phyloP scores from a whole-genome alignment of 768 basidiomycete genomes.

The Trametes sanguinea region DNA sequence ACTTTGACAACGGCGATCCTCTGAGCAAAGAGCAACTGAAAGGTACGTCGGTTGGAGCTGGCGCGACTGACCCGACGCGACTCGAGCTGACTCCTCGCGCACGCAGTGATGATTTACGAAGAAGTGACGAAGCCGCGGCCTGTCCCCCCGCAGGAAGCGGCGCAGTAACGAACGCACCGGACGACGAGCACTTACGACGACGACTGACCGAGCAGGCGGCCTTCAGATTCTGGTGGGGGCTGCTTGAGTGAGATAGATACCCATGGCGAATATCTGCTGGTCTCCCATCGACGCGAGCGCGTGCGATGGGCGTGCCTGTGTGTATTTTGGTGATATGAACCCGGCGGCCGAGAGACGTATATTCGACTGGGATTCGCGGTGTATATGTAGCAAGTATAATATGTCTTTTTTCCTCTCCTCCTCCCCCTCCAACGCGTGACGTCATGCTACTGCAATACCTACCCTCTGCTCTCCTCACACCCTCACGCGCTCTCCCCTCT shows the following conservation, averaged over 20 bases:
- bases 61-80: background rate
- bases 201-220: background rate
- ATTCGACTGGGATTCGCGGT: background rate
- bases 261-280: slow-evolving; percentile 1
- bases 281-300: no score
- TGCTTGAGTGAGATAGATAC: background rate
- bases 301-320: background rate
- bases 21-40: slow-evolving; percentile 70
- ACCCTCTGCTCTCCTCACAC: no score
- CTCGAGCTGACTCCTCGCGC: background rate
- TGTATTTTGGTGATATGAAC: slow-evolving; percentile 11
- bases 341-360: no score
- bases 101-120: slow-evolving; percentile 36
- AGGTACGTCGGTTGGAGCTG: slow-evolving; percentile 40
- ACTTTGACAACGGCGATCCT: slow-evolving; percentile 74
- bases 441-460: slow-evolving; percentile 5
- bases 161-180: slow-evolving; percentile 5
- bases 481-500: no score
- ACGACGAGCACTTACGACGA: background rate
- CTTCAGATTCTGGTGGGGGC: background rate
- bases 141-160: background rate
- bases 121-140: slow-evolving; percentile 34
- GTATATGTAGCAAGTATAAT: slow-evolving; percentile 24
- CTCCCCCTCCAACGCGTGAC: background rate
- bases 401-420: background rate